Conservation (phyloP, 805 yeast genomes). For the Sporopachydermia lactativora region DNA sequence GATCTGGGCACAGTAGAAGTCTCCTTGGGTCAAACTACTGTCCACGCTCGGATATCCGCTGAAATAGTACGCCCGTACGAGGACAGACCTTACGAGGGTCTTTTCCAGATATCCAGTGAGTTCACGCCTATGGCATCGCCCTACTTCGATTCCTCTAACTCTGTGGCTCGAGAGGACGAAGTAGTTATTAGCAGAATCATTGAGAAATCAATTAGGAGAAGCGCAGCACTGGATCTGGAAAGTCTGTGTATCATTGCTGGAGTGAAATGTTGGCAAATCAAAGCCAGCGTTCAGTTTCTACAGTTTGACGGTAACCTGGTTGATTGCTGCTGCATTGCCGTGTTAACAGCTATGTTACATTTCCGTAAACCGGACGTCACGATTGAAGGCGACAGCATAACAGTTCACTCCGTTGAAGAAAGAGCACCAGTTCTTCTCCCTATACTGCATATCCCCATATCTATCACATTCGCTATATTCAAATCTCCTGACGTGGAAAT, state of each 20-base stretch:
- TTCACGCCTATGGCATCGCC: slow-evolving; percentile 85
- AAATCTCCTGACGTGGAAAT: slow-evolving; percentile 30
- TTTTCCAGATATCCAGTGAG: slow-evolving; percentile 74
- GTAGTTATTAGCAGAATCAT: slow-evolving; percentile 66
- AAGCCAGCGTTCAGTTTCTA: slow-evolving; percentile 81
- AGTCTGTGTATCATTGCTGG: slow-evolving; percentile 86
- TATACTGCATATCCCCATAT: slow-evolving; percentile 77
- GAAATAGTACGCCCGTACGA: slow-evolving; percentile 70
- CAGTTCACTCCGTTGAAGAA: slow-evolving; percentile 59
- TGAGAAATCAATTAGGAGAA: slow-evolving; percentile 83
- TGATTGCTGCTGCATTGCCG: slow-evolving; percentile 85
- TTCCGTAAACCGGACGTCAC: slow-evolving; percentile 76
- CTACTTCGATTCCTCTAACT: slow-evolving; percentile 47
- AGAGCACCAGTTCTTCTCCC: slow-evolving; percentile 81
- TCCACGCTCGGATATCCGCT: slow-evolving; percentile 61
- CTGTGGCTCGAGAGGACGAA: slow-evolving; percentile 67
- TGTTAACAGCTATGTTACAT: slow-evolving; percentile 73
- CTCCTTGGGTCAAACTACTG: slow-evolving; percentile 54
- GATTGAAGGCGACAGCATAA: slow-evolving; percentile 31
- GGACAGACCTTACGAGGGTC: slow-evolving; percentile 89
- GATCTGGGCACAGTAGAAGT: slow-evolving; percentile 78
- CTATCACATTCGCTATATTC: slow-evolving; percentile 80
- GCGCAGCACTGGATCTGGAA: slow-evolving; percentile 85
- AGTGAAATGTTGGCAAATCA: slow-evolving; percentile 75
- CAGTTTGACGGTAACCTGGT: slow-evolving; percentile 89